Percentiles rank a stretch among this genome's conserved stretches.
phyloP scores from a whole-genome alignment of 805 yeast genomes.

The Pichia pseudocactophila region DNA sequence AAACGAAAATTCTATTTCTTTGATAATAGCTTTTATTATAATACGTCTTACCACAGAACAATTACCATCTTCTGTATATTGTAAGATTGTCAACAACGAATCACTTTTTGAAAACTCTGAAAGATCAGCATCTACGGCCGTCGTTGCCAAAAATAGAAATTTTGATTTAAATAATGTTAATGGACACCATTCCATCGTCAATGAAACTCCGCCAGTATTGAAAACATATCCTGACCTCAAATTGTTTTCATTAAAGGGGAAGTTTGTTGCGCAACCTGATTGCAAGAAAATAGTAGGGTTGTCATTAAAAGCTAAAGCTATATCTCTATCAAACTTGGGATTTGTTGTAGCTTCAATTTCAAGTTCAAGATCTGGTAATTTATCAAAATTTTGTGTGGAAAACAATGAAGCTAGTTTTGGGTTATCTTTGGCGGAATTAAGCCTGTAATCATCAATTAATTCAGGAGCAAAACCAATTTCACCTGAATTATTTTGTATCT shows the following conservation, averaged over 20 bases:
- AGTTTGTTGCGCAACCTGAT: conserved; percentile 5
- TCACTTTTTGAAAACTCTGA: conserved; percentile 14
- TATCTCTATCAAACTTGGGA: conserved; percentile 7
- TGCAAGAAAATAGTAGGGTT: conserved; percentile 3
- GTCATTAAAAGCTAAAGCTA: conserved; percentile 17
- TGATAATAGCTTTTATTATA: conserved; percentile 19
- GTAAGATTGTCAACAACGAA: conserved; percentile 19
- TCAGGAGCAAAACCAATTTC: not conserved
- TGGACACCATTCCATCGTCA: conserved; percentile 21
- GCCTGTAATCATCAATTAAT: not conserved
- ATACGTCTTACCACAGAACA: not conserved
- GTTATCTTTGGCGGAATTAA: not conserved
- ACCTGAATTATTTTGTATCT: not conserved
- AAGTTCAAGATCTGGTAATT: conserved; percentile 2
- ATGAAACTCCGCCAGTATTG: conserved; percentile 27
- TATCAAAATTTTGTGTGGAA: conserved; percentile 1
- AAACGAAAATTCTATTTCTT: conserved; percentile 21
- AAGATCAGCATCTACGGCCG: conserved; percentile 11
- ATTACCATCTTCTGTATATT: conserved; percentile 8
- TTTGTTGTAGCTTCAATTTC: not conserved
- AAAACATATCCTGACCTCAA: conserved; percentile 20
- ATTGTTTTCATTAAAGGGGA: conserved; percentile 14
- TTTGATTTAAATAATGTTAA: conserved; percentile 12
- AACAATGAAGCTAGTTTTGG: not conserved
- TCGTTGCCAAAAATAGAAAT: conserved; percentile 23